These are phyloP conservation scores for Sisymbrium altissimum DNA, from an alignment of 345 rosid species.

Conservation along the genomic window DNA sequence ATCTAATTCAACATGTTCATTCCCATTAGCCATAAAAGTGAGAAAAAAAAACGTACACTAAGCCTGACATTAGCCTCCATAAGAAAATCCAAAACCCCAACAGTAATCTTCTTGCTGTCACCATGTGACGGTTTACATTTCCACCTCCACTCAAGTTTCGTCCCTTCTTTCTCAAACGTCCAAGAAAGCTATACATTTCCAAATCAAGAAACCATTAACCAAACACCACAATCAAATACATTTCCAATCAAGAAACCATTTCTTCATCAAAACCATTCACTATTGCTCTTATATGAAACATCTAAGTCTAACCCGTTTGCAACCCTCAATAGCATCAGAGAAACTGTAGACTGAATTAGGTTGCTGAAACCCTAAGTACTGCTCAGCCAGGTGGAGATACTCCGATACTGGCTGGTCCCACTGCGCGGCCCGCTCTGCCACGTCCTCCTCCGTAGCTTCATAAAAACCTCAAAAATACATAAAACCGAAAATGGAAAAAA, in stretches of 20 bases:
- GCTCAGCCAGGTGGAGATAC: constrained; percentile 69
- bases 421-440: constrained; percentile 71
- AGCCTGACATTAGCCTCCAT: constrained; percentile 80
- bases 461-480: too few relatives aligned
- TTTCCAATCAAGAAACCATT: not conserved
- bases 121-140: constrained; percentile 58
- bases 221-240: too few relatives aligned
- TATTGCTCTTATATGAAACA: too few relatives aligned
- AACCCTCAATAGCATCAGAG: constrained; percentile 68
- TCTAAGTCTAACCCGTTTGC: constrained; percentile 53
- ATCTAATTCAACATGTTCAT: too few relatives aligned
- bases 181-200: constrained; percentile 61
- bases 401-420: constrained; percentile 79
- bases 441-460: constrained; percentile 74
- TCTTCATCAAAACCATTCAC: not conserved
- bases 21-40: too few relatives aligned
- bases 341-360: constrained; percentile 64
- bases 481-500: too few relatives aligned
- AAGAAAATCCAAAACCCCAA: constrained; percentile 73
- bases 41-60: constrained; percentile 43
- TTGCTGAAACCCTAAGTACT: constrained; percentile 76
- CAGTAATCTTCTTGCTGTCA: constrained; percentile 48
- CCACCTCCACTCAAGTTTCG: constrained; percentile 90
- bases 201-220: not conserved
- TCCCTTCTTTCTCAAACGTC: constrained; percentile 92